Evolutionary conservation across 202 grass and related monocot species (phyloP), one percentile per base, ranked within the genome.

Genomic region (Setaria italica): DNA sequence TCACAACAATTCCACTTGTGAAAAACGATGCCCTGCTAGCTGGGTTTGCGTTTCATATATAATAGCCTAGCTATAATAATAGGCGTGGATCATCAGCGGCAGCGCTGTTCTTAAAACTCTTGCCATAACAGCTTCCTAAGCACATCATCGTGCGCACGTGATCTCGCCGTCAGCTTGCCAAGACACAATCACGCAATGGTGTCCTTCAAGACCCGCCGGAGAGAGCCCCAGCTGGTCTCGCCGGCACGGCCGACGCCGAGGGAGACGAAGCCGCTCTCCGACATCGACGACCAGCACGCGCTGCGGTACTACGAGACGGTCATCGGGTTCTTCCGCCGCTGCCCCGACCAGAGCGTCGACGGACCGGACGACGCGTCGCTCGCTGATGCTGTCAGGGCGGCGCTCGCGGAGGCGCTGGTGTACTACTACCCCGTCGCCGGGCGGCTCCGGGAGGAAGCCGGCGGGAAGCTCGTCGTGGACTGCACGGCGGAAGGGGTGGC

Each of bases 211-310:
- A 69, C 72, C 0, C 74, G 71, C 21, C 87, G 90, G 83, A 78
- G 72, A 1, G 67, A 71, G 21, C 80, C 80, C 2, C 82, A 79
- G 75, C 57, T 86, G 6, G 32, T 94, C 11, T 0, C 47, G 11
- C 92, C 92, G 47, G 67, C 85, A 3, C 51, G 77, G 51, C 19
- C 78, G 33, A 94, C 87, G 15, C 90, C 87, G 1, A 56, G 70
- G 1, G 82, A 90, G 78, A 63, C 81, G n/a, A 90, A 94, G 73
- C 33, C 48, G 6, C 82, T 94, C 16, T 94, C 92, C 41, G 87
- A 92, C 87, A 81, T 92, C 49, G 90, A 94, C 41, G 85, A 94
- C 74, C 92, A 94, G 41, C 62, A 85, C 1, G 74, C 46, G 19
- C 74, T 94, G n/a, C 77, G 89, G 14, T 87, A 62, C 55, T 89